Evolutionary conservation across 192 early-diverging fungal genomes (phyloP), one percentile per base, ranked within the genome.

Genomic region (Dissophora globulifera): DNA sequence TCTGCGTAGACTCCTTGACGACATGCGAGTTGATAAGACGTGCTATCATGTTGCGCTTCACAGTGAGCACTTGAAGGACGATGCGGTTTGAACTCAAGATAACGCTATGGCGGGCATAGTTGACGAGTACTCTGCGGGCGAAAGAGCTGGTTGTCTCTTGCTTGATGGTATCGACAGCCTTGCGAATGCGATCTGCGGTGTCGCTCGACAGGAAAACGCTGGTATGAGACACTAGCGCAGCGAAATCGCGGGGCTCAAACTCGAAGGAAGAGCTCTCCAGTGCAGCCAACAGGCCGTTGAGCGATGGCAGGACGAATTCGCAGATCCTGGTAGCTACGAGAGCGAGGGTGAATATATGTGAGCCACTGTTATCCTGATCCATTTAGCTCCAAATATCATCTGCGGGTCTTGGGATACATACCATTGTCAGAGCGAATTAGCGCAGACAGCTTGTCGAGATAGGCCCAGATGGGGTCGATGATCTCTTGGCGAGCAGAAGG

Each of bases 11-110:
- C 35, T 38, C 5, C 30, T 51, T 22, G 50, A 49, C 15, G 11
- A 50, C 17, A 26, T 55, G 20, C 1, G 49, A 12, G 16, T 76
- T 47, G 29, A 85, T 61, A 10, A 83, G 69, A 38, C 88, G 79
- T 12, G 82, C 82, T 20, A 81, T 62, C 26, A 87, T 81, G 32
- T 86, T 89, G 27, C 84, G 74, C 52, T 85, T 64, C 26, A 89
- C 57, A 17, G 78, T 78, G 13, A 86, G 33, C 13, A 85, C 68
- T 15, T 82, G 82, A 27, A 82, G 62, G 3, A 86, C 66, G 10
- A 89, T 52, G 20, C 81, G 62, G 65, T 89, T 89, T 10, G 72
- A 83, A 58, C 85, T 85, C 6, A 89, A 46, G 1, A 85, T 79
- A 12, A 76, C 66, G 30, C 70, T 65, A 12, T 75, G 60, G 52